Base-by-base conservation (phyloP, 2,329 filamentous ascomycete species). In the Cladosporium sp. region DNA sequence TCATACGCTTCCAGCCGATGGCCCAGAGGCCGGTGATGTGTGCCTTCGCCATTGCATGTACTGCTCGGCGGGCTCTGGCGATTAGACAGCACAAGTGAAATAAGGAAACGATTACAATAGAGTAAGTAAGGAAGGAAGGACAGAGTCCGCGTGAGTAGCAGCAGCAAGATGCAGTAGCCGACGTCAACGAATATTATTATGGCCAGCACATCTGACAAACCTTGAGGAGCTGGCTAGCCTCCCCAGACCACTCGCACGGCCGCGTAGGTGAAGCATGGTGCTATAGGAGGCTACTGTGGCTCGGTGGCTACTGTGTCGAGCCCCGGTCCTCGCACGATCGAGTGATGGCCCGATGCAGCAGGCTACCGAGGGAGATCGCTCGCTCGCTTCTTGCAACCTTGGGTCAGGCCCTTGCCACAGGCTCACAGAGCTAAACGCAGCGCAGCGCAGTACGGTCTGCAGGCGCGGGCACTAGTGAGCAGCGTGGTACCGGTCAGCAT, bases 1-100 rank as follows among this genome's bases (percentile, higher is more conserved):
- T 73, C 71, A 76, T 73, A 12, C 63, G 51, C 47, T 64, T 57
- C 72, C 74, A 75, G 52, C 69, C 69, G n/a, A 75, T 61, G 22
- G 65, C 65, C 25, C 60, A 43, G 9, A 68, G 59, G 54, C 59
- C 59, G 22, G 49, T 43, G 45, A 45, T 36, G 11, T 51, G 39
- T 17, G 39, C 43, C 43, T 47, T 30, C 56, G 56, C 56, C 56
- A 59, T 59, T 47, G 50, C 47, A 36, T 43, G 20, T 15, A 38
- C 6, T 55, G 52, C 47, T 30, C 11, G 42, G 37, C 51, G 51
- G 51, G 50, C 34, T 49, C 25, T 34, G 30, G 11, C 30, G 8
- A 34, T 34, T 34, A 8, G 25, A 34, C 20, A 47, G 39, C 9
- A 5, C 51, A 28, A 42, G 20, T 36, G 50, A 30, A 22, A 20